These are phyloP conservation scores for Trichoderma pleuroti DNA, from an alignment of 2,329 filamentous ascomycete genomes.

Conservation along the genomic window DNA sequence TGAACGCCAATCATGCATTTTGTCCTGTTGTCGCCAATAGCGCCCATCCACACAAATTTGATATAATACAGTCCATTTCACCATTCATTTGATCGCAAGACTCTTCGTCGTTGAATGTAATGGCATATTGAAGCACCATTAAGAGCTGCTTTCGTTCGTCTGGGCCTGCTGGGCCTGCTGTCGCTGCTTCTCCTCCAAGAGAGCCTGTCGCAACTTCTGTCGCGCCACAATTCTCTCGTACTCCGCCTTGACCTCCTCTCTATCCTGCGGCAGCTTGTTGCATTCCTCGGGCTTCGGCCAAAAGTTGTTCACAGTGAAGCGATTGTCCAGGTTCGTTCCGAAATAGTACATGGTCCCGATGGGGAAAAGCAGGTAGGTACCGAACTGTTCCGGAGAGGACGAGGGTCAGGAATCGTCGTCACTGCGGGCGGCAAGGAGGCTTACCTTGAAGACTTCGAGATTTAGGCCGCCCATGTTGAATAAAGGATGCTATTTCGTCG, in stretches of 20 bases:
- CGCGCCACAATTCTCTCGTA: slow-evolving; percentile 64
- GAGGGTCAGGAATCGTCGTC: not conserved
- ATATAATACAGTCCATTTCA: not conserved
- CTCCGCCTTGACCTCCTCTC: slow-evolving; percentile 80
- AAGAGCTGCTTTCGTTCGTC: slow-evolving; percentile 26
- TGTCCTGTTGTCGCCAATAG: slow-evolving; percentile 4
- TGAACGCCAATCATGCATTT: slow-evolving; percentile 20
- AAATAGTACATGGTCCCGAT: slow-evolving; percentile 99
- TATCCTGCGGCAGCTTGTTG: slow-evolving; percentile 71
- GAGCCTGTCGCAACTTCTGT: slow-evolving; percentile 70
- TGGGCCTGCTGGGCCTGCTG: slow-evolving; percentile 25
- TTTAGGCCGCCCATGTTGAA: slow-evolving; percentile 73
- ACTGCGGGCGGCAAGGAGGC: slow-evolving; percentile 14
- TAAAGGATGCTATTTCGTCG: not conserved
- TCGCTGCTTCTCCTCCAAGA: slow-evolving; percentile 37
- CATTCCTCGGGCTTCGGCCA: slow-evolving; percentile 83
- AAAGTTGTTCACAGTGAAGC: slow-evolving; percentile 85
- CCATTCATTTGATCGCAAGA: not conserved
- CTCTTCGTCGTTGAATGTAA: not conserved
- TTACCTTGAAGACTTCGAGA: slow-evolving; percentile 91
- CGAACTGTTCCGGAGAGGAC: slow-evolving; percentile 62
- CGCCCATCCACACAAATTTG: not conserved
- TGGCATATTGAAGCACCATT: not conserved
- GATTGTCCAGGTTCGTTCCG: slow-evolving; percentile 91
- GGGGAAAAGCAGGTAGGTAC: slow-evolving; percentile 97